Percentiles rank a stretch among this genome's conserved stretches.
These are phyloP conservation scores for Sextonia rubra DNA, from an alignment of 164 flowering plant genomes.

Conservation along the genomic window DNA sequence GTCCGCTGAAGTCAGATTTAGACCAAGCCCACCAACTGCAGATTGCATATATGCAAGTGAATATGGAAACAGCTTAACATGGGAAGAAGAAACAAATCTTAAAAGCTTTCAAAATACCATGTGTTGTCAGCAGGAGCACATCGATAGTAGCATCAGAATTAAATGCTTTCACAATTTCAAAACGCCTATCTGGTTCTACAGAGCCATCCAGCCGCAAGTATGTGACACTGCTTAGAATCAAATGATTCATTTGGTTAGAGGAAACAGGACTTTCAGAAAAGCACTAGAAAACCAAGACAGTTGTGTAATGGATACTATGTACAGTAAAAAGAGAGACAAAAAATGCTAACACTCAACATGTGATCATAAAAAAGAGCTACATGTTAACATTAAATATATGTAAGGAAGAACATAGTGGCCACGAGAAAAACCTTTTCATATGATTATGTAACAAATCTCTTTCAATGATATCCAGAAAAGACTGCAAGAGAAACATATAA, in stretches of 20 bases:
- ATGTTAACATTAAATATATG: not conserved
- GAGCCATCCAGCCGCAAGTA: slow-evolving; percentile 97
- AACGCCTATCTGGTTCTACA: slow-evolving; percentile 84
- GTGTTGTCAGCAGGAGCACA: slow-evolving; percentile 88
- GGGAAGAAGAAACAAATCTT: slow-evolving; percentile 12
- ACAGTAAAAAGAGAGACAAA: not conserved
- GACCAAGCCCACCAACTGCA: slow-evolving; percentile 98
- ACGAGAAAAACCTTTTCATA: slow-evolving; percentile 69
- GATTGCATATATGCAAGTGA: slow-evolving; percentile 7
- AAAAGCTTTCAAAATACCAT: slow-evolving; percentile 41
- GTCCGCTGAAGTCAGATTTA: slow-evolving; percentile 97
- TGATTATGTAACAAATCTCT: slow-evolving; percentile 80
- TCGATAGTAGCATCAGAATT: slow-evolving; percentile 99
- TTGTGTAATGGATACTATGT: not conserved
- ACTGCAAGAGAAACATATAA: slow-evolving; percentile 40
- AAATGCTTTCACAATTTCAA: slow-evolving; percentile 94
- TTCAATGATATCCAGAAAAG: slow-evolving; percentile 89
- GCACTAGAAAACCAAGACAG: not conserved
- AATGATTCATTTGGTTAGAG: not conserved
- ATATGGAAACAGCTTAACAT: not conserved
- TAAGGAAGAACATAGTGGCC: not conserved
- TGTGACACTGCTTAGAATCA: slow-evolving; percentile 59
- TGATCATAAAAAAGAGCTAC: not conserved
- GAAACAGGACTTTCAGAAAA: not conserved
- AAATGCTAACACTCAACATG: not conserved